Evolutionary conservation across 2,329 filamentous ascomycete species (phyloP).

Genomic region (Colletotrichum sp.): DNA sequence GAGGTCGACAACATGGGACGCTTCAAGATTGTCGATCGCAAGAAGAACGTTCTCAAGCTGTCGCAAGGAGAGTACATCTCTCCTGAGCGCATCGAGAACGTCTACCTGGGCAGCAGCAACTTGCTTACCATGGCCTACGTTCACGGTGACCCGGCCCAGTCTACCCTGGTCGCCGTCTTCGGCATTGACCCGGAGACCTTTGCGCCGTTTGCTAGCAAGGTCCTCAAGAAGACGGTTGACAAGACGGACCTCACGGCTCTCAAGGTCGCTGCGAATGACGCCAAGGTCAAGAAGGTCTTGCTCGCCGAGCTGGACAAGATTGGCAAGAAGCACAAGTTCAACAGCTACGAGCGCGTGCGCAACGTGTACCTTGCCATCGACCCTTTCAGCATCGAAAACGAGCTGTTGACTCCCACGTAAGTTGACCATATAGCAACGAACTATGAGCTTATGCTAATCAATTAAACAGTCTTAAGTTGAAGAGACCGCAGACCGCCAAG

Average conservation of each 20-base stretch:
- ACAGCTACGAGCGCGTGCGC: constrained; percentile 85
- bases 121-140: constrained; percentile 84
- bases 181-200: constrained; percentile 87
- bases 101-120: constrained; percentile 82
- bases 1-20: constrained; percentile 84
- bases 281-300: constrained; percentile 75
- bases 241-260: constrained; percentile 71
- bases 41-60: constrained; percentile 99
- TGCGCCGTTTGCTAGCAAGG: constrained; percentile 77
- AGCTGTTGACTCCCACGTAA: constrained; percentile 87
- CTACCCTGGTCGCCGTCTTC: constrained; percentile 83
- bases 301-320: constrained; percentile 80
- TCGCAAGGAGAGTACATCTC: constrained; percentile 98
- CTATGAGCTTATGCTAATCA: constrained; percentile 22
- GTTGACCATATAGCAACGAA: constrained; percentile 36
- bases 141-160: constrained; percentile 86
- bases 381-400: constrained; percentile 92
- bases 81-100: constrained; percentile 95
- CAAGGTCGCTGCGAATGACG: constrained; percentile 69
- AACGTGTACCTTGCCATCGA: constrained; percentile 80
- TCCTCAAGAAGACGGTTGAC: constrained; percentile 71
- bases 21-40: constrained; percentile 91
- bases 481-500: constrained; percentile 61
- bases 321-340: constrained; percentile 85
- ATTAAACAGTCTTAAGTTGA: constrained; percentile 60